These are phyloP conservation scores for Tuber calosporum DNA, from an alignment of 495 filamentous ascomycete species.

Conservation along the genomic window DNA sequence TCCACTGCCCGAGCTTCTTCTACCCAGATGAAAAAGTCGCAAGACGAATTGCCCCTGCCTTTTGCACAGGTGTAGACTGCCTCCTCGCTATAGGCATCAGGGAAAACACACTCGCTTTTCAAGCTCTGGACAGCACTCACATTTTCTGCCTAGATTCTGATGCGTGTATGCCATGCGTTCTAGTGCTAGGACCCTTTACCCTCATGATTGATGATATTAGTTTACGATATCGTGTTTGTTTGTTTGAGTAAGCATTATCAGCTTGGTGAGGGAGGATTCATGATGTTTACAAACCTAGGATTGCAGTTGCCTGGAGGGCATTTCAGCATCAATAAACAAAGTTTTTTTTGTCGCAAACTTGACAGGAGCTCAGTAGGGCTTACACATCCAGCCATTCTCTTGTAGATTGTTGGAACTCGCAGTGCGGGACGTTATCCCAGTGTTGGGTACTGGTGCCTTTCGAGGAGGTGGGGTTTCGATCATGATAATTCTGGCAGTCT, in stretches of 20 bases:
- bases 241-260: background rate
- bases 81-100: background rate
- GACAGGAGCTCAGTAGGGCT: background rate
- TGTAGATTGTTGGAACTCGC: background rate
- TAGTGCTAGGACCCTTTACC: background rate
- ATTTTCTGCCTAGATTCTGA: background rate
- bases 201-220: background rate
- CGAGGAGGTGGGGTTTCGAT: background rate
- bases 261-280: background rate
- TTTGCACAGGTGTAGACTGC: background rate
- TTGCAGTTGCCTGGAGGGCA: background rate
- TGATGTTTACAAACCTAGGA: background rate
- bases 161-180: background rate
- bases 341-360: too few species aligned
- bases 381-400: background rate
- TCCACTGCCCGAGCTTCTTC: background rate
- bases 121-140: background rate
- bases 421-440: background rate
- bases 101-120: background rate
- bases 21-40: background rate
- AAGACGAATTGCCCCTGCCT: background rate
- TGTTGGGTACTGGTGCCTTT: background rate
- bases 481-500: background rate
- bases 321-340: background rate
- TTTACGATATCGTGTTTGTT: background rate